Base-by-base conservation (phyloP, 1,284 basidiomycete genomes). In the Agroathelia rolfsii region DNA sequence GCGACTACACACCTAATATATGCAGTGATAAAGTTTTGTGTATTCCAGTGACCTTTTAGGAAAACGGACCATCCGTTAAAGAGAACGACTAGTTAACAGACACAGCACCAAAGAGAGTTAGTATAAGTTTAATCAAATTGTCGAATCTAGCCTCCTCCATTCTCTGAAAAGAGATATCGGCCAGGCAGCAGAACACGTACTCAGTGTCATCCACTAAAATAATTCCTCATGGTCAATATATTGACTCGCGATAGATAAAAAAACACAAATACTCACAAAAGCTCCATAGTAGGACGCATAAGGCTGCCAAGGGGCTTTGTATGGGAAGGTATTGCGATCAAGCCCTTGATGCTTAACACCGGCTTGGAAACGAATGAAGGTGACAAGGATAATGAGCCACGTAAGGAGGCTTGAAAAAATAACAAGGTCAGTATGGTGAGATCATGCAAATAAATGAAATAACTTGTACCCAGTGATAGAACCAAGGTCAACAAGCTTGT, bases 331-430 rank as follows among this genome's bases (percentile, higher is more conserved):
- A n/a, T 49, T 49, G 28, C 69, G 55, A 39, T 59, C 50, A 36
- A 65, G 52, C 2, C 64, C 66, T 39, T 72, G 72, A 8, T 50
- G 56, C 35, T 61, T 59, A 42, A 66, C 43, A 27, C 66, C 72
- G 19, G 53, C 48, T 47, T 65, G 54, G 52, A 72, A 73, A 16
- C 63, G 59, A 36, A 72, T 57, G 52, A 68, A 69, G 12, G 61
- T 62, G 39, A 67, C 41, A 24, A 58, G 51, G 41, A 73, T 72
- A 37, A 58, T 58, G 38, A 52, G 46, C 62, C 64, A 66, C 12
- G 59, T 56, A 36, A 62, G 46, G 30, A 70, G 50, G 43, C 64
- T 61, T 28, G 61, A 56, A 22, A 57, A 40, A 41, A 34, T 43
- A 46, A 49, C 6, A 33, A 23, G 11, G 30, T 31, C 11, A 11